Conservation (phyloP, 2,329 filamentous ascomycete species). For the Fusarium virguliforme region DNA sequence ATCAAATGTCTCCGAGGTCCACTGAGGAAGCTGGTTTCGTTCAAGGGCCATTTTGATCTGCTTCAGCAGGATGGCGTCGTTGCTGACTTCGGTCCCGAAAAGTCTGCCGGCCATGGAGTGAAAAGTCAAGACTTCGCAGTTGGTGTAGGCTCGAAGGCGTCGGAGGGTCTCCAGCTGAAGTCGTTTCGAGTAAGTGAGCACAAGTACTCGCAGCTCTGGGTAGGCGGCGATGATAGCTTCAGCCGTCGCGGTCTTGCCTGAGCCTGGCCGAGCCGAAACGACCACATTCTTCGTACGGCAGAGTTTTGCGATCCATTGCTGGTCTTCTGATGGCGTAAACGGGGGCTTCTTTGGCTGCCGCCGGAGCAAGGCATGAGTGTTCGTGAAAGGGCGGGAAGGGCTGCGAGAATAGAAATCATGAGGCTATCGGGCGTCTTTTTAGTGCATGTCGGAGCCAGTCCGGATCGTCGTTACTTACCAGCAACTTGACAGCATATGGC, state of each 20-base stretch:
- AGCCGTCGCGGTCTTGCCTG: slow-evolving; percentile 54
- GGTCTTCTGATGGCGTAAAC: slow-evolving; percentile 48
- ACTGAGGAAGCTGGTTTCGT: slow-evolving; percentile 37
- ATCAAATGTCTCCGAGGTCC: slow-evolving; percentile 49
- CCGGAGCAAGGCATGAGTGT: not conserved
- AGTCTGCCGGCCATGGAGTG: slow-evolving; percentile 48
- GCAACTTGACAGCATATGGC: not conserved
- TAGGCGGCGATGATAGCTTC: slow-evolving; percentile 51
- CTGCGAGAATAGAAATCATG: not conserved
- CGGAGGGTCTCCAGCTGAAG: slow-evolving; percentile 48
- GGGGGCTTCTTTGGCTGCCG: not conserved
- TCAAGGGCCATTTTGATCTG: slow-evolving; percentile 20
- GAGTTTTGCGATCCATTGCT: slow-evolving; percentile 45
- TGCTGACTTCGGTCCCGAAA: slow-evolving; percentile 34
- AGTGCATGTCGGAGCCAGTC: not conserved
- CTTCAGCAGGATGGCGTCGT: slow-evolving; percentile 38
- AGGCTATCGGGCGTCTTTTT: not conserved
- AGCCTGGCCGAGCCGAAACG: slow-evolving; percentile 54
- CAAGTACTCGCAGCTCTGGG: slow-evolving; percentile 36
- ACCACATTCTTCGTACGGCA: slow-evolving; percentile 51
- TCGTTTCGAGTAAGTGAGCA: slow-evolving; percentile 52
- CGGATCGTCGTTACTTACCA: slow-evolving; percentile 16
- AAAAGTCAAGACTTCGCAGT: slow-evolving; percentile 49
- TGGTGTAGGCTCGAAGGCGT: slow-evolving; percentile 41
- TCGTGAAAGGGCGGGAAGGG: slow-evolving; percentile 6